A percentile compares a stretch with the other conserved stretches of the same genome.
Evolutionary conservation across 2,329 filamentous ascomycete genomes (phyloP).

Genomic region (Lojkania enalia): DNA sequence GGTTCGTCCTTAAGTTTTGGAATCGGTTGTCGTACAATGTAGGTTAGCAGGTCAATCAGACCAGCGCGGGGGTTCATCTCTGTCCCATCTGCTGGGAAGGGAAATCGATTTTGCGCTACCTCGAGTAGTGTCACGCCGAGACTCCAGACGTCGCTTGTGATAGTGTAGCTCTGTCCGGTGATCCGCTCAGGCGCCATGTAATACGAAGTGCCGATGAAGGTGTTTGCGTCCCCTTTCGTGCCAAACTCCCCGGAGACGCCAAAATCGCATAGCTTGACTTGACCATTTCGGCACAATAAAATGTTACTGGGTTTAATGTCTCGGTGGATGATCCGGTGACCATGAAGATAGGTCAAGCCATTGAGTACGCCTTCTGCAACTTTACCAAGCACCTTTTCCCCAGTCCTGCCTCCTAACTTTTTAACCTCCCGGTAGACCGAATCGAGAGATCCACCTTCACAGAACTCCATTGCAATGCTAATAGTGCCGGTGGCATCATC

Average conservation of each 20-base stretch:
- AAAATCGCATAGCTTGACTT: constrained; percentile 98
- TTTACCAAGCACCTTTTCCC: constrained; percentile 96
- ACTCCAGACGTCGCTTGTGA: constrained; percentile 98
- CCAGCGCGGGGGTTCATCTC: constrained; percentile 93
- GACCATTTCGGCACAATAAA: constrained; percentile 79
- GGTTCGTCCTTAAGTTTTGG: constrained; percentile 96
- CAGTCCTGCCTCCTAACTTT: constrained; percentile 88
- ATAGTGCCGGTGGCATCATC: constrained; percentile 96
- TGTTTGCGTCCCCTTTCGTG: constrained; percentile 97
- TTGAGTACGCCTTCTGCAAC: constrained; percentile 93
- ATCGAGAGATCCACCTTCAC: constrained; percentile 93
- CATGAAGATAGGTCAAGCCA: constrained; percentile 91
- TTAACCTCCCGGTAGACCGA: constrained; percentile 98
- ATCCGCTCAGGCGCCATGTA: constrained; percentile 99
- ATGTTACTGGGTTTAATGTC: constrained; percentile 99
- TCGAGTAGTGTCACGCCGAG: constrained; percentile 96
- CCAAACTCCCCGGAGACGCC: constrained; percentile 97
- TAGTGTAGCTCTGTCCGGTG: constrained; percentile 96
- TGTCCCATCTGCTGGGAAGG: constrained; percentile 94
- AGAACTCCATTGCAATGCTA: constrained; percentile 99
- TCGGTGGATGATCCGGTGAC: constrained; percentile 95
- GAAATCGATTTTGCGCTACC: constrained; percentile 98
- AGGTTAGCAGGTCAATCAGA: constrained; percentile 92
- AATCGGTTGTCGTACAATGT: constrained; percentile 94
- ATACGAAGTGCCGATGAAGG: constrained; percentile 97